phyloP scores from a whole-genome alignment of 441 rosid species.

The Isatis lusitanica region DNA sequence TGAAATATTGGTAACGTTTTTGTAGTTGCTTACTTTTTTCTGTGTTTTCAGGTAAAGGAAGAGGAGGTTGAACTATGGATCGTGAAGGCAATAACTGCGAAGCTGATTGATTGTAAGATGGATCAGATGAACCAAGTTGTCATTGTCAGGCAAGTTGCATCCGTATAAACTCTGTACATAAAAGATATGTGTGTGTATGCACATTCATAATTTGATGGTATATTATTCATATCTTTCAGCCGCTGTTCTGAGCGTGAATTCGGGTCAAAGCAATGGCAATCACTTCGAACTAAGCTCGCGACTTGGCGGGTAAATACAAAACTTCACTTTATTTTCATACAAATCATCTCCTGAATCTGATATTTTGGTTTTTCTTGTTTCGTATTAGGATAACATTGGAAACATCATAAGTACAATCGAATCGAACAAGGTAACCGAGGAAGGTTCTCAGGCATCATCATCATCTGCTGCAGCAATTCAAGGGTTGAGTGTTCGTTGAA shows the following conservation, averaged over 20 bases:
- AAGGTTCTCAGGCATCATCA: slow-evolving; percentile 68
- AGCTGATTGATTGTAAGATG: slow-evolving; percentile 83
- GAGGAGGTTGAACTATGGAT: slow-evolving; percentile 91
- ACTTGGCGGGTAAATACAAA: slow-evolving; percentile 72
- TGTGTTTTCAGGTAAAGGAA: slow-evolving; percentile 56
- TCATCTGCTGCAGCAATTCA: slow-evolving; percentile 37
- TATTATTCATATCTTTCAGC: slow-evolving; percentile 43
- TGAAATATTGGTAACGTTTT: background rate
- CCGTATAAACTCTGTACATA: background rate
- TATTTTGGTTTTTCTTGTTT: background rate
- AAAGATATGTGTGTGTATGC: background rate
- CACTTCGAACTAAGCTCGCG: slow-evolving; percentile 73
- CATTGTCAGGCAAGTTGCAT: slow-evolving; percentile 60
- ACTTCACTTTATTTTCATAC: background rate
- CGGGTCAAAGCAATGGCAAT: slow-evolving; percentile 76
- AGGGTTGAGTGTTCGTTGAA: slow-evolving; percentile 61
- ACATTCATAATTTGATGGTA: background rate
- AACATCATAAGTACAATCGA: slow-evolving; percentile 80
- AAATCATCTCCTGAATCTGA: slow-evolving; percentile 15
- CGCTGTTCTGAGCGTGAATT: slow-evolving; percentile 74
- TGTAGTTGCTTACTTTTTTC: slow-evolving; percentile 21
- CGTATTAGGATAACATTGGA: slow-evolving; percentile 65
- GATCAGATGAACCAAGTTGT: slow-evolving; percentile 94
- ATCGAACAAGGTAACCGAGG: slow-evolving; percentile 85
- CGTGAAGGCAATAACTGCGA: slow-evolving; percentile 87